phyloP scores from a whole-genome alignment of 2,329 filamentous ascomycete genomes.

The Dichotomopilus funicola region DNA sequence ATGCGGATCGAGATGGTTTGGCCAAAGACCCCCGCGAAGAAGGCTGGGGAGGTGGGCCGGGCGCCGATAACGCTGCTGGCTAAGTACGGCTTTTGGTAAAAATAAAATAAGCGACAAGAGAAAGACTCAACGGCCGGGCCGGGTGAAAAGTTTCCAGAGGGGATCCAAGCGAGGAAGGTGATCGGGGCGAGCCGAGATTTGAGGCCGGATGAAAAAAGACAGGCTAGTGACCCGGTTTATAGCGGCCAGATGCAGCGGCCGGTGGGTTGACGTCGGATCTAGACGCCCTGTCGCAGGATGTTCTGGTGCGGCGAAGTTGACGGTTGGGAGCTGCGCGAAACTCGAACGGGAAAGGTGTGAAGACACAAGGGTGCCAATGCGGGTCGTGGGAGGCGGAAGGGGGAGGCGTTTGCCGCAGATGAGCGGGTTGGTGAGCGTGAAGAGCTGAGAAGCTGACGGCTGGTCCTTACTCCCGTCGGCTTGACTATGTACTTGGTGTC shows the following conservation, averaged over 20 bases:
- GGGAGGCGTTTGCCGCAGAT: slow-evolving; percentile 19
- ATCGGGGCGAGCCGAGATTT: slow-evolving; percentile 13
- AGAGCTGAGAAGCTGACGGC: slow-evolving; percentile 1
- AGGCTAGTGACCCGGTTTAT: slow-evolving; percentile 3
- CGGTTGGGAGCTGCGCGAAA: slow-evolving; percentile 6
- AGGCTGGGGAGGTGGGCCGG: background rate
- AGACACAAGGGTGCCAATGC: slow-evolving; percentile 6
- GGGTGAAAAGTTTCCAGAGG: background rate
- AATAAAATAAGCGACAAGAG: background rate
- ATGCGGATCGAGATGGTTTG: background rate
- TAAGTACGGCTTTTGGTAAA: background rate
- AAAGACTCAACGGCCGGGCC: background rate
- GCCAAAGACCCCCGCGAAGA: background rate
- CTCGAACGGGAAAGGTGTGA: slow-evolving; percentile 9
- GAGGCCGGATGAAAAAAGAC: slow-evolving; percentile 3
- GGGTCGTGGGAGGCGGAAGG: slow-evolving; percentile 11
- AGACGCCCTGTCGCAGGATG: slow-evolving; percentile 4
- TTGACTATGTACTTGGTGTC: too few relatives aligned
- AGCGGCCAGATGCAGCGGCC: slow-evolving; percentile 12
- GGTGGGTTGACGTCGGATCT: slow-evolving; percentile 18
- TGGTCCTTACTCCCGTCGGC: background rate
- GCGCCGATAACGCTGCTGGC: background rate
- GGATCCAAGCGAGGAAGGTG: slow-evolving; percentile 12
- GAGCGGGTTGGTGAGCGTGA: slow-evolving; percentile 12
- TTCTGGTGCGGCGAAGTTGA: slow-evolving; percentile 3